phyloP scores from a whole-genome alignment of 2,329 filamentous ascomycete genomes.

The Basipetospora chlamydospora region DNA sequence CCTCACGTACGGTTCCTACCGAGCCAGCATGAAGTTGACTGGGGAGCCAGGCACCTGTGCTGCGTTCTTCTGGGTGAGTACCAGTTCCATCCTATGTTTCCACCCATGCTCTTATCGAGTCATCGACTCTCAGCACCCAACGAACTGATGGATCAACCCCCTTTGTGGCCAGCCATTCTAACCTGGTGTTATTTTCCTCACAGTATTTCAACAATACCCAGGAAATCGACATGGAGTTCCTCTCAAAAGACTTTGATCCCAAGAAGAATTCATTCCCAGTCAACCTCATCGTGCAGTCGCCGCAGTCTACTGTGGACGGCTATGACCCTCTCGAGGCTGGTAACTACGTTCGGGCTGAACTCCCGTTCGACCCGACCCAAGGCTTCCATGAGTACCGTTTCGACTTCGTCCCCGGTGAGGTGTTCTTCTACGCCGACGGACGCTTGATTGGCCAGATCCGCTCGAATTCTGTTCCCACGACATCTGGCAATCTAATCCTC shows the following conservation, averaged over 20 bases:
- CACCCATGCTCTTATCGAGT: too few species aligned
- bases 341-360: slow-evolving; percentile 39
- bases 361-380: slow-evolving; percentile 51
- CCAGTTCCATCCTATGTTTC: neutral
- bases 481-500: slow-evolving; percentile 51
- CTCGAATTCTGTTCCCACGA: slow-evolving; percentile 40
- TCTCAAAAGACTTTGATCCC: slow-evolving; percentile 48
- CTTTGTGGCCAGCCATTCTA: too few species aligned
- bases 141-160: too few species aligned
- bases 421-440: slow-evolving; percentile 58
- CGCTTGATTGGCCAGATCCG: slow-evolving; percentile 39
- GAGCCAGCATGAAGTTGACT: slow-evolving; percentile 51
- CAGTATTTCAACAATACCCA: slow-evolving; percentile 67
- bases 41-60: slow-evolving; percentile 52
- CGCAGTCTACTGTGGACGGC: slow-evolving; percentile 38
- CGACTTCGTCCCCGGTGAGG: slow-evolving; percentile 49
- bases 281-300: slow-evolving; percentile 64
- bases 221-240: slow-evolving; percentile 70
- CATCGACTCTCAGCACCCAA: too few species aligned
- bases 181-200: neutral
- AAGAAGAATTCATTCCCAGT: slow-evolving; percentile 39
- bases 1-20: slow-evolving; percentile 55
- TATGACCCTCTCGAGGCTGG: slow-evolving; percentile 47
- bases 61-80: slow-evolving; percentile 62
- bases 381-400: slow-evolving; percentile 68